phyloP scores from a whole-genome alignment of 2,329 filamentous ascomycete genomes.

The Aspergillus sp. region DNA sequence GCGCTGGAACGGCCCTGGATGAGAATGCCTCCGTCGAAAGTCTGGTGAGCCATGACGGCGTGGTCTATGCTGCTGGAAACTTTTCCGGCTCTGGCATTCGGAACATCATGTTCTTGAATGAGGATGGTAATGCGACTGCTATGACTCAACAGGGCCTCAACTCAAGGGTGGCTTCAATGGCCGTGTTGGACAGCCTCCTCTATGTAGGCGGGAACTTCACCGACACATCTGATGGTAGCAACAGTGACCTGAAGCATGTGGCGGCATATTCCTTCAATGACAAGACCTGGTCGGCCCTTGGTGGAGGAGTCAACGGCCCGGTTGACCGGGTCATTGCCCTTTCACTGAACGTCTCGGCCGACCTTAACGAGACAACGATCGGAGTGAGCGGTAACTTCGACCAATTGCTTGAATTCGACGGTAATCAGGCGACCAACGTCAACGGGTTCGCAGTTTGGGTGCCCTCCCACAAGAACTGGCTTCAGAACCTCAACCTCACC shows the following conservation, averaged over 20 bases:
- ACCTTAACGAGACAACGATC: conserved; percentile 69
- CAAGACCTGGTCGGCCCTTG: conserved; percentile 74
- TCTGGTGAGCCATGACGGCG: conserved; percentile 64
- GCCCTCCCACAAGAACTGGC: conserved; percentile 79
- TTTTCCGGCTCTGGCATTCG: conserved; percentile 68
- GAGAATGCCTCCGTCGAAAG: conserved; percentile 66
- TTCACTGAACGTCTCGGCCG: conserved; percentile 71
- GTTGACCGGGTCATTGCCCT: conserved; percentile 75
- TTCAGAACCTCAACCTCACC: conserved; percentile 70
- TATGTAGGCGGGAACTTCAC: conserved; percentile 87
- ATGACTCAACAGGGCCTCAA: conserved; percentile 74
- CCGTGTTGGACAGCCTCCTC: conserved; percentile 63
- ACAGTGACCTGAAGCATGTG: conserved; percentile 68
- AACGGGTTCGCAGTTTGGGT: conserved; percentile 90
- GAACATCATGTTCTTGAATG: conserved; percentile 74
- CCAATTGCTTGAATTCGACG: conserved; percentile 65
- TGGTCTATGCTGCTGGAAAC: conserved; percentile 77
- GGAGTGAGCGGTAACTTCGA: conserved; percentile 79
- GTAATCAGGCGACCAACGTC: conserved; percentile 60
- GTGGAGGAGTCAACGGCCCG: conserved; percentile 78
- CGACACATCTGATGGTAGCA: conserved; percentile 63
- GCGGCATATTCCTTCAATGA: conserved; percentile 70
- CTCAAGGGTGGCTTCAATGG: conserved; percentile 70
- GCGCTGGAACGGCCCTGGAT: conserved; percentile 69
- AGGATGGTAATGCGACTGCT: conserved; percentile 58